Evolutionary conservation across 2,329 filamentous ascomycete genomes (phyloP).

Genomic region (Rhynchosporium graminicola): DNA sequence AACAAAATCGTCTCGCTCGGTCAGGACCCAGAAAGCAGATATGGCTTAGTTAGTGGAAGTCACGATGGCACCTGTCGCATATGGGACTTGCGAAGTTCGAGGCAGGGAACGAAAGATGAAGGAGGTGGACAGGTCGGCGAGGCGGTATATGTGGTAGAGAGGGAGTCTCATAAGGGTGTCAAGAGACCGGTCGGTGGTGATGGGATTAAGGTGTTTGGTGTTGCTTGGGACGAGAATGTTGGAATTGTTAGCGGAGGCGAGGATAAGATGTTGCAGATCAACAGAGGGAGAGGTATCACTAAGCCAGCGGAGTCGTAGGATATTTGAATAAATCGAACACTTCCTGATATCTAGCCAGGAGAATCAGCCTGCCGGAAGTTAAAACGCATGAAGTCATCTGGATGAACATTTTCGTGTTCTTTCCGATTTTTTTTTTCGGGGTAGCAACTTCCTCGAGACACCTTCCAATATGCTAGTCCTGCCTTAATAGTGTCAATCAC

Average conservation of each 20-base stretch:
- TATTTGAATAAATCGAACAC: neutral
- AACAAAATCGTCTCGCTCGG: conserved; percentile 64
- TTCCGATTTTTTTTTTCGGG: neutral
- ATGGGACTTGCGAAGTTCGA: conserved; percentile 83
- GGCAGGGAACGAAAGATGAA: conserved; percentile 59
- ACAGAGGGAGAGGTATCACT: conserved; percentile 47
- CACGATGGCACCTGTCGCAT: conserved; percentile 91
- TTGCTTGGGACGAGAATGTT: conserved; percentile 81
- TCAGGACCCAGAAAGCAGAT: conserved; percentile 61
- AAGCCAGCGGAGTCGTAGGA: conserved; percentile 21
- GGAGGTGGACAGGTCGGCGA: conserved; percentile 65
- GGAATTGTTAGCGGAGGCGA: conserved; percentile 91
- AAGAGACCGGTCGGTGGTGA: conserved; percentile 71
- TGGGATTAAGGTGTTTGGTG: conserved; percentile 85
- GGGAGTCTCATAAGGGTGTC: conserved; percentile 67
- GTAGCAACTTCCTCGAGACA: no score
- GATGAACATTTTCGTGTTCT: neutral
- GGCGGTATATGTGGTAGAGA: conserved; percentile 72
- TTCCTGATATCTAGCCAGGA: neutral
- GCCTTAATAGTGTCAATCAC: no score
- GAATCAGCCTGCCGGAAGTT: neutral
- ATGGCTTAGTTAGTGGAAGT: conserved; percentile 84
- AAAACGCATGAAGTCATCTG: neutral
- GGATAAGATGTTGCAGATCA: conserved; percentile 93
- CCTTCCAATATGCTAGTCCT: no score